Evolutionary conservation across 176 grass and related monocot species (phyloP).

Genomic region (Luzula sylvatica): DNA sequence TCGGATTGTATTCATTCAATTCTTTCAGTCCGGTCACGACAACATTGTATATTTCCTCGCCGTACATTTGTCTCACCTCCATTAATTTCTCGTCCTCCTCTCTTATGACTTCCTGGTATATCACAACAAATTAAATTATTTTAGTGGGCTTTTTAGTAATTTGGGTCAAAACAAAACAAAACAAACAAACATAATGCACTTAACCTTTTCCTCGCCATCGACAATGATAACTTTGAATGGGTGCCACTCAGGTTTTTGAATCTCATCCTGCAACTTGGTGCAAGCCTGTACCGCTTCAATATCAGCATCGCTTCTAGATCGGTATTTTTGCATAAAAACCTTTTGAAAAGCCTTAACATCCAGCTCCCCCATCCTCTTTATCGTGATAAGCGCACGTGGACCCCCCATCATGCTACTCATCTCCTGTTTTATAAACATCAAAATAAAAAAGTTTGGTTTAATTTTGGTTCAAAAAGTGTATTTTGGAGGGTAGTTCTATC

Average conservation of each 20-base stretch:
- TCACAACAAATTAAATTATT: neutral
- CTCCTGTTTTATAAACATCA: slow-evolving; percentile 27
- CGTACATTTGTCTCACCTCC: slow-evolving; percentile 22
- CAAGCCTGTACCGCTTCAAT: slow-evolving; percentile 27
- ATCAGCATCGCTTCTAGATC: slow-evolving; percentile 27
- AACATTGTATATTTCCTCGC: slow-evolving; percentile 17
- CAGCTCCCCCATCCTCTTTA: slow-evolving; percentile 84
- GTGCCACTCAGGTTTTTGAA: slow-evolving; percentile 72
- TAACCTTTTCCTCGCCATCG: slow-evolving; percentile 47
- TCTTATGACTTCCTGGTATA: slow-evolving; percentile 36
- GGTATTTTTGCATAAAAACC: slow-evolving; percentile 42
- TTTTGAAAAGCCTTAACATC: slow-evolving; percentile 56
- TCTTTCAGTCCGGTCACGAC: slow-evolving; percentile 36
- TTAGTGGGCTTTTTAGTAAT: too few species aligned
- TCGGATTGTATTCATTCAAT: slow-evolving; percentile 61
- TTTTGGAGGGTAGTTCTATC: too few species aligned
- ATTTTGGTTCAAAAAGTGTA: too few species aligned
- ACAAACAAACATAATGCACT: too few species aligned
- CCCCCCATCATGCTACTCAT: slow-evolving; percentile 41
- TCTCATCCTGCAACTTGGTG: slow-evolving; percentile 50
- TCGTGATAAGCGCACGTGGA: slow-evolving; percentile 34
- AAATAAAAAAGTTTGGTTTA: too few species aligned
- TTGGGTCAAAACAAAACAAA: too few species aligned
- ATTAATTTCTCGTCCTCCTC: slow-evolving; percentile 37
- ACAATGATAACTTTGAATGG: slow-evolving; percentile 49